A percentile compares a stretch with the other conserved stretches of the same genome.
These are phyloP conservation scores for Kodamaea alishanica DNA, from an alignment of 1,139 yeast genomes.

Conservation along the genomic window DNA sequence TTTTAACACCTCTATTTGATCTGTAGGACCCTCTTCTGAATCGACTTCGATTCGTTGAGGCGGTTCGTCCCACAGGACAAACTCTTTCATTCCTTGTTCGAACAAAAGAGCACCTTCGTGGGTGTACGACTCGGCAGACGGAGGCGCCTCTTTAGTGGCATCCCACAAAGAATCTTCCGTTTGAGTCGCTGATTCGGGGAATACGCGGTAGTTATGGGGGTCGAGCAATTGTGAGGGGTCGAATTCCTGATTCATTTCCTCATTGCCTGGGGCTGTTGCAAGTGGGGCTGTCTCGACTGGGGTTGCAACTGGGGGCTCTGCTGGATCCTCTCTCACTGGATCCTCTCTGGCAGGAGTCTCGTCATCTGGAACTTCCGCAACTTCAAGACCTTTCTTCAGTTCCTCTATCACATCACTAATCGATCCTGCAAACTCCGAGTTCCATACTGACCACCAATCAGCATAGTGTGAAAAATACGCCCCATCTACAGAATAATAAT, in stretches of 20 bases:
- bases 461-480: constrained; percentile 19
- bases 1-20: too few relatives aligned
- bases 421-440: constrained; percentile 25
- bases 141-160: constrained; percentile 37
- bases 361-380: too few relatives aligned
- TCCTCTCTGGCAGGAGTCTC: constrained; percentile 3
- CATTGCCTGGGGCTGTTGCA: neutral
- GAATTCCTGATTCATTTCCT: too few relatives aligned
- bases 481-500: constrained; percentile 11
- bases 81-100: constrained; percentile 13
- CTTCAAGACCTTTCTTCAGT: too few relatives aligned
- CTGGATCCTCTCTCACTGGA: constrained; percentile 1
- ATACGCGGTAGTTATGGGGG: constrained; percentile 28
- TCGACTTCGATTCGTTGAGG: constrained; percentile 16
- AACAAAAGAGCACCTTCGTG: constrained; percentile 15
- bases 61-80: constrained; percentile 19
- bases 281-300: neutral
- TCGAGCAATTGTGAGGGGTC: constrained; percentile 19
- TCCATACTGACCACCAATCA: constrained; percentile 48
- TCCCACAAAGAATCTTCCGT: constrained; percentile 38
- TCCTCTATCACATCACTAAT: constrained; percentile 12
- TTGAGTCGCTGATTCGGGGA: constrained; percentile 17
- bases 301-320: neutral
- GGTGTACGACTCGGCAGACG: constrained; percentile 7
- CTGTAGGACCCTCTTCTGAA: neutral